Conservation (phyloP, 2,329 filamentous ascomycete genomes). For the Curvularia sp. region DNA sequence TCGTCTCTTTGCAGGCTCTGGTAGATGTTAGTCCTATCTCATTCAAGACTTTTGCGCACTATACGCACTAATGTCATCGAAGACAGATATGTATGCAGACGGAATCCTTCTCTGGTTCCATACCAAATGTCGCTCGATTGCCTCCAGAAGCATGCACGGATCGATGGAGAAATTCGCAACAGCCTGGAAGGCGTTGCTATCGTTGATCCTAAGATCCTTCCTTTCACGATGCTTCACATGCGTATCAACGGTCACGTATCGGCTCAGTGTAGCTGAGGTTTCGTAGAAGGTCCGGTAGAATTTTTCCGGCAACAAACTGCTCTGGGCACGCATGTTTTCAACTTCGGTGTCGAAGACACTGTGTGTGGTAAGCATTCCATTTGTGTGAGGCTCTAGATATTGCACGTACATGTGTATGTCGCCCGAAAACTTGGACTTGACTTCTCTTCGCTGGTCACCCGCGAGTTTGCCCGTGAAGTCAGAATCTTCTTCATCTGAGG, state of each 20-base stretch:
- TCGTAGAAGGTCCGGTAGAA: conserved; percentile 26
- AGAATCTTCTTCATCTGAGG: neutral
- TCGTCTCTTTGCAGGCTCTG: neutral
- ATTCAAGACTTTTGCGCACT: neutral
- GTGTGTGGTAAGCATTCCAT: neutral
- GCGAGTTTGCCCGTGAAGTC: neutral
- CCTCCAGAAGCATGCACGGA: conserved; percentile 8
- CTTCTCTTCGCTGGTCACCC: neutral
- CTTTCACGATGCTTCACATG: conserved; percentile 20
- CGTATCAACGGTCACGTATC: conserved; percentile 16
- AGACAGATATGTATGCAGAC: conserved; percentile 23
- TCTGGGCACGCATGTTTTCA: neutral
- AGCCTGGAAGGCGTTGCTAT: conserved; percentile 26
- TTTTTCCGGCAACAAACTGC: conserved; percentile 2
- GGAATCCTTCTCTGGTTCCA: conserved; percentile 23
- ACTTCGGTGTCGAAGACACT: neutral
- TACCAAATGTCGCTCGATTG: conserved; percentile 7
- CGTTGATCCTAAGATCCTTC: conserved; percentile 8
- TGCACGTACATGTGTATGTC: neutral
- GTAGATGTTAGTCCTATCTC: neutral
- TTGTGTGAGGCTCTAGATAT: neutral
- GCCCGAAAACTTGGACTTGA: neutral
- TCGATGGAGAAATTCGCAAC: conserved; percentile 20
- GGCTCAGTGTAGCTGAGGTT: conserved; percentile 20
- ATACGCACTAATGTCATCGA: conserved; percentile 16